Conservation (phyloP, 108 stramenopile genomes). For the Schizochytrium sp. region DNA sequence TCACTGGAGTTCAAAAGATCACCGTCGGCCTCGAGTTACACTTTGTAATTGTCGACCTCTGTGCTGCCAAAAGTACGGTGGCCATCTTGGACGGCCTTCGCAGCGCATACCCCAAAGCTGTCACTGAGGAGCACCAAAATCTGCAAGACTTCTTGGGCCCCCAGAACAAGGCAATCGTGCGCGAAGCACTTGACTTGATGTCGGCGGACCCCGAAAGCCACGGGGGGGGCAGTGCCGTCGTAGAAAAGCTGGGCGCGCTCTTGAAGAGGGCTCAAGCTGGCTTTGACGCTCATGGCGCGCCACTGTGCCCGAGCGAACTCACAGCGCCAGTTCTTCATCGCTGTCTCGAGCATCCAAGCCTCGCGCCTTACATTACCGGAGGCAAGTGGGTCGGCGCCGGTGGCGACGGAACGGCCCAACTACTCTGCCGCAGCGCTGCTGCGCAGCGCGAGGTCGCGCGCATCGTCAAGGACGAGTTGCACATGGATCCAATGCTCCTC, state of each 20-base stretch:
- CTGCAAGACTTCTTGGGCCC: constrained; percentile 11
- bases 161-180: background rate
- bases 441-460: background rate
- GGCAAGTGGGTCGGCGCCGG: constrained; percentile 31
- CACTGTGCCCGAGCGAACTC: constrained; percentile 26
- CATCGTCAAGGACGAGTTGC: background rate
- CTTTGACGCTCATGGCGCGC: constrained; percentile 18
- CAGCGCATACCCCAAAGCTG: constrained; percentile 6
- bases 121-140: background rate
- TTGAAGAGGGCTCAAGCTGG: constrained; percentile 13
- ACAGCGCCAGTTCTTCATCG: constrained; percentile 20
- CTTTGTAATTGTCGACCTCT: constrained; percentile 24
- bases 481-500: background rate
- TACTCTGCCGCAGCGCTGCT: background rate
- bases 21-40: background rate
- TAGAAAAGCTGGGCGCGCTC: background rate
- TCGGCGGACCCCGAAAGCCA: background rate
- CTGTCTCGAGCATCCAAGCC: background rate
- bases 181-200: background rate
- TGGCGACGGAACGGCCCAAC: constrained; percentile 27
- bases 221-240: background rate
- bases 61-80: constrained; percentile 23
- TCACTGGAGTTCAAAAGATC: background rate
- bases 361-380: background rate
- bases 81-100: constrained; percentile 23